These are phyloP conservation scores for Sugiyamaella xylanicola DNA, from an alignment of 1,139 yeast species.

Conservation along the genomic window DNA sequence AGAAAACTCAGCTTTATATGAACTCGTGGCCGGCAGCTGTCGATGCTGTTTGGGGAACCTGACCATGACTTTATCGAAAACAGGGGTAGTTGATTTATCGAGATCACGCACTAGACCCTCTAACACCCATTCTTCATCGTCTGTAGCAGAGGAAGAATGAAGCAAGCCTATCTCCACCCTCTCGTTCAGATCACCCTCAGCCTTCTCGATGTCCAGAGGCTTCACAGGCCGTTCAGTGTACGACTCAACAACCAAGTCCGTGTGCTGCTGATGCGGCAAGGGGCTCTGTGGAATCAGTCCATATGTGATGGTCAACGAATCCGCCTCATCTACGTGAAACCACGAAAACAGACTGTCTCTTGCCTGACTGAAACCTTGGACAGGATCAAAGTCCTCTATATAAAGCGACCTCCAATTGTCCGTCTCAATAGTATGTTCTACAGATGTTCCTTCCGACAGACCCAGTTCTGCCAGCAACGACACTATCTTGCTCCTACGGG, in stretches of 20 bases:
- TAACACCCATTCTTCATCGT: slow-evolving; percentile 32
- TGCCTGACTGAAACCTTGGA: background rate
- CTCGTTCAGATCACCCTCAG: slow-evolving; percentile 6
- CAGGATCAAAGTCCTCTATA: slow-evolving; percentile 14
- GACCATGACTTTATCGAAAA: slow-evolving; percentile 31
- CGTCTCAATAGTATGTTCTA: slow-evolving; percentile 24
- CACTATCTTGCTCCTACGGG: background rate
- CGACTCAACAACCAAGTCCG: slow-evolving; percentile 35
- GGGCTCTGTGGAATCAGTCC: slow-evolving; percentile 35
- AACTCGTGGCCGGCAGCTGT: slow-evolving; percentile 31
- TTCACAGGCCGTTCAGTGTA: slow-evolving; percentile 27
- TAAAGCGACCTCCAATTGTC: slow-evolving; percentile 35
- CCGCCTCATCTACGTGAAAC: slow-evolving; percentile 26
- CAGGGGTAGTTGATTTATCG: slow-evolving; percentile 16
- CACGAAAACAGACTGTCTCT: slow-evolving; percentile 4
- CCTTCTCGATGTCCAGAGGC: slow-evolving; percentile 14
- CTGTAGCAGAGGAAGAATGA: slow-evolving; percentile 25
- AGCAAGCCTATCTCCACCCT: slow-evolving; percentile 37
- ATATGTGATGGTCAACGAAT: slow-evolving; percentile 32
- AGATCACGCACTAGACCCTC: slow-evolving; percentile 34
- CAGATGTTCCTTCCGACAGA: background rate
- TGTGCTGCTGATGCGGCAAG: slow-evolving; percentile 26
- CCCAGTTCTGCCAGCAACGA: background rate
- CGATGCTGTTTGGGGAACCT: slow-evolving; percentile 33
- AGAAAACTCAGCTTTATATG: slow-evolving; percentile 36